Base-by-base conservation (phyloP, 257 asterid genomes). In the Solanum sejunctum region DNA sequence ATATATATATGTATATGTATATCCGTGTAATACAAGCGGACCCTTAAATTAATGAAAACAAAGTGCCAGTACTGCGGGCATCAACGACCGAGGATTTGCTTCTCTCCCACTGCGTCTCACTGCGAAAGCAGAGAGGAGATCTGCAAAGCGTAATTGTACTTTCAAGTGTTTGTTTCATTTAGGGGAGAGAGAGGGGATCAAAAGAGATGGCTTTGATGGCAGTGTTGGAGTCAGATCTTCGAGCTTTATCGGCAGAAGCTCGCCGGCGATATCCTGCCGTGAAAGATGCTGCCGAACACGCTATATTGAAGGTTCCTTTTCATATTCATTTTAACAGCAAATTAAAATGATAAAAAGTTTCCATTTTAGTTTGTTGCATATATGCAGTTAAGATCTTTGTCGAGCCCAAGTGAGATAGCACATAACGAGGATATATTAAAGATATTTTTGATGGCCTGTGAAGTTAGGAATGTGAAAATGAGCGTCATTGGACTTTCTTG, bases 221-320 rank as follows among this genome's bases (percentile, higher is more conserved):
- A 85, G 97, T 91, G n/a, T 73, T 96, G 85, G 99, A 96, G 94
- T 91, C 98, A 85, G 99, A 96, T 95, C 98, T 96, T 63, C 91
- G 99, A 89, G 97, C 98, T 85, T 98, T 96, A 81, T 96, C 99
- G 4, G 89, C 94, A 28, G 99, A 96, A 93, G 93, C 99, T 88
- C 99, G 99, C 88, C 98, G 99, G 87, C 98, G 98, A 82, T 91
- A 93, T 80, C 98, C 99, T 85, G 88, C 97, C 87, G 93, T 96
- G 86, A 96, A 96, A 87, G 99, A 96, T 91, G 99, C 98, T 77
- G 99, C 99, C 21, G 99, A 96, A 83, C 98, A 96, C 86, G 99
- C 98, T 56, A 96, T 95, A 79, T 81, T 96, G 75, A 96, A 96
- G 98, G 99, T 95, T 56, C 15, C 20, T 79, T n/a, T 36, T 67